Evolutionary conservation across 345 rosid species (phyloP), one percentile per base, ranked within the genome.

Genomic region (Limnanthes douglasii): DNA sequence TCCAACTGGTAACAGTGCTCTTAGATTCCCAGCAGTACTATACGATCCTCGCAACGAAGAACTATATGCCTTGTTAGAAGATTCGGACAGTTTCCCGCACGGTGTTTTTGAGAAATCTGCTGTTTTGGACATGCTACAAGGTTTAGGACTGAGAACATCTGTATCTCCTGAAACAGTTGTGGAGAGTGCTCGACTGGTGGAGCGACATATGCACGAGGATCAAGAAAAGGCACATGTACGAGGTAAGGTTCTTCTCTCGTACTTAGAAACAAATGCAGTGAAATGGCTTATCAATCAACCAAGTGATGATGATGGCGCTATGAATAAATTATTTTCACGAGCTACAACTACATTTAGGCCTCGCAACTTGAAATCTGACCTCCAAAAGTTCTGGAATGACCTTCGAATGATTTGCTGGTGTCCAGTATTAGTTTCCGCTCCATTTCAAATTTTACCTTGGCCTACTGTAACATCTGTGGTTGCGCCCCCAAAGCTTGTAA

Each of bases 401-500:
- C 73, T 86, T 45, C 73, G 62, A 43, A 59, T 75, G 76, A 78
- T 81, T 45, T 75, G 78, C 65, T 86, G 97, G 97, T 86, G 97
- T 57, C 97, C 97, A 8, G 97, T 86, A 36, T 56, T 81, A 66
- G 81, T 68, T 50, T 61, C 71, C 56, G 67, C 94, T 43, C 97
- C 97, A 49, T 81, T 72, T 65, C 53, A 72, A 41, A 44, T 53
- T 60, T 59, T 86, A 50, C 97, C 97, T 30, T 86, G 97, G 97
- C 94, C 94, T 38, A 59, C 59, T 41, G 94, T 70, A 39, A 66
- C 84, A 39, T 72, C 97, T 47, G 57, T 52, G 29, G 78, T 81
- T 60, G 97, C 97, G 57, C 97, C 97, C 18, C 97, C 97, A 8
- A 81, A 75, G 78, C 78, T 75, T 66, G 97, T 81, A 38, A 72